phyloP scores from a whole-genome alignment of 2,329 filamentous ascomycete genomes.

The Botrytis deweyae region DNA sequence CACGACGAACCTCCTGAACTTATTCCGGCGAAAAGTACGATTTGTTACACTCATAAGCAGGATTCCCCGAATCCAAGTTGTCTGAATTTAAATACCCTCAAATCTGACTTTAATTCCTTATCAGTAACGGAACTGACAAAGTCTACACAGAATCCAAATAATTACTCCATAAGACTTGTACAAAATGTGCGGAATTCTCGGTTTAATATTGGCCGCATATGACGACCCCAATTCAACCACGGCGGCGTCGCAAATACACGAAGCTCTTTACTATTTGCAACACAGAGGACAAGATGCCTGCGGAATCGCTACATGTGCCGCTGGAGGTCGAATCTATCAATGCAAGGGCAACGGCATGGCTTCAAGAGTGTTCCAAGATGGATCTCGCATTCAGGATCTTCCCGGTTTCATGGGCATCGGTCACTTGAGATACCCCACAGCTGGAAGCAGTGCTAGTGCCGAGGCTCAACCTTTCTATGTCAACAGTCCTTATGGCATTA shows the following conservation, averaged over 20 bases:
- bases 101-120: not conserved
- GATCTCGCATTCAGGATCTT: slow-evolving; percentile 68
- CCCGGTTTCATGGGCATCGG: slow-evolving; percentile 85
- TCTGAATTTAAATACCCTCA: slow-evolving; percentile 24
- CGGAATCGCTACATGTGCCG: slow-evolving; percentile 74
- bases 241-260: slow-evolving; percentile 66
- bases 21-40: slow-evolving; percentile 34
- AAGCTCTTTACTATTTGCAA: slow-evolving; percentile 69
- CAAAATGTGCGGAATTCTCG: slow-evolving; percentile 63
- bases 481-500: slow-evolving; percentile 81
- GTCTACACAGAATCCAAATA: slow-evolving; percentile 4
- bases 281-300: slow-evolving; percentile 82
- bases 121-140: slow-evolving; percentile 20
- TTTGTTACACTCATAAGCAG: slow-evolving; percentile 38
- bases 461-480: slow-evolving; percentile 94
- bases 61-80: slow-evolving; percentile 31
- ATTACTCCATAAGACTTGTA: not conserved
- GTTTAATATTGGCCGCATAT: slow-evolving; percentile 58
- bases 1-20: slow-evolving; percentile 3
- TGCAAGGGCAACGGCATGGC: slow-evolving; percentile 91
- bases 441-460: slow-evolving; percentile 77
- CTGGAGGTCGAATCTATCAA: slow-evolving; percentile 78
- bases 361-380: slow-evolving; percentile 79
- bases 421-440: slow-evolving; percentile 87
- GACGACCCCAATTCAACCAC: slow-evolving; percentile 46